Percentiles rank a stretch among this genome's conserved stretches.
These are phyloP conservation scores for Ascoidea tarda DNA, from an alignment of 805 yeast genomes.

Conservation along the genomic window DNA sequence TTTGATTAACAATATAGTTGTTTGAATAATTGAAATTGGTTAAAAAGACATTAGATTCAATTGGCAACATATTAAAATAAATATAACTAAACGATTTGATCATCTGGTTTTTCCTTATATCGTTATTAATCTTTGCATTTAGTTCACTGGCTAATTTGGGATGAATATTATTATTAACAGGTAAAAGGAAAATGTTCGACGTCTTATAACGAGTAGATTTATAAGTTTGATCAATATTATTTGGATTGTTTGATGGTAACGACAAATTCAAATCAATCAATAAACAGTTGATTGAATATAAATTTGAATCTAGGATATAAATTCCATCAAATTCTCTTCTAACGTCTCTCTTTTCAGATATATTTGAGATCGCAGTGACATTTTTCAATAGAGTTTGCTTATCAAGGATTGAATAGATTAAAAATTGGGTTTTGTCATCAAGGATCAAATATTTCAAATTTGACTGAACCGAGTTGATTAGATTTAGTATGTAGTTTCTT, in stretches of 20 bases:
- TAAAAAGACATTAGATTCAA: constrained; percentile 61
- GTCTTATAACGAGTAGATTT: constrained; percentile 38
- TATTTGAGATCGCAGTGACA: constrained; percentile 49
- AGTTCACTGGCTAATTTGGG: constrained; percentile 14
- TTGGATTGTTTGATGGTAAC: constrained; percentile 23
- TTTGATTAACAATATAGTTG: neutral
- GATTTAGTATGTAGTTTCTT: constrained; percentile 20
- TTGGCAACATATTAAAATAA: constrained; percentile 41
- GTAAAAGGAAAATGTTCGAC: constrained; percentile 62
- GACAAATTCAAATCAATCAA: constrained; percentile 53
- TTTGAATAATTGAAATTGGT: constrained; percentile 30
- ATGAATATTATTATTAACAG: constrained; percentile 19
- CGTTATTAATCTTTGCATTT: constrained; percentile 13
- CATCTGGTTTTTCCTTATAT: constrained; percentile 16
- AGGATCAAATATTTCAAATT: constrained; percentile 38
- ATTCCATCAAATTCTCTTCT: constrained; percentile 63
- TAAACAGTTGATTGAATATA: constrained; percentile 61
- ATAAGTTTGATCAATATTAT: too few species aligned
- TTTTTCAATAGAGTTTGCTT: constrained; percentile 33
- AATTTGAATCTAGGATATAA: constrained; percentile 60
- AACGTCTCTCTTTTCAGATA: constrained; percentile 47
- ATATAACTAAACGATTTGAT: constrained; percentile 22
- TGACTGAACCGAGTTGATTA: constrained; percentile 28
- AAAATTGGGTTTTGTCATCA: constrained; percentile 37
- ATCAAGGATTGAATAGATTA: constrained; percentile 32